Evolutionary conservation across 257 asterid species (phyloP), one percentile per base, ranked within the genome.

Genomic region (Forsythia viridissima): DNA sequence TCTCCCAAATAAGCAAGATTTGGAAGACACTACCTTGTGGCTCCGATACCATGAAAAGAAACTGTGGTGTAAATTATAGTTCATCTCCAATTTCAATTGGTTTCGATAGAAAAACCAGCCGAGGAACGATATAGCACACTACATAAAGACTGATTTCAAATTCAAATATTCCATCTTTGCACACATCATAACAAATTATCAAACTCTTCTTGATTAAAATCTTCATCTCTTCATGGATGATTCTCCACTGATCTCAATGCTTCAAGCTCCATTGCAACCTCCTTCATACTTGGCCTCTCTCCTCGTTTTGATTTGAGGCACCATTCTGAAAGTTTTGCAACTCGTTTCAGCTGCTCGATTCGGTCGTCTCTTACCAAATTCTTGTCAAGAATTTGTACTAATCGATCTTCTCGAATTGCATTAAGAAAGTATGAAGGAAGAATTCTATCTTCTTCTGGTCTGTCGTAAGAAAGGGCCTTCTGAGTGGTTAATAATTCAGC

Each of bases 241-340:
- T 43, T 43, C 48, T 43, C 48, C 48, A 9, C 48, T 40, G 42
- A 40, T 40, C 42, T 40, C 6, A 40, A 40, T 40, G 42, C 42
- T 40, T 4, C 90, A 8, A 85, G 85, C 73, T 85, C 89, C 72
- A 80, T 85, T 2, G 81, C 80, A 34, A 85, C 89, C 46, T 87
- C 91, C 41, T 81, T 85, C 91, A 85, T 87, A 0, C 72, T 83
- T 3, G 89, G 91, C 18, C 89, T 77, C 16, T 87, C 81, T 12
- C 34, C 84, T 1, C 88, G 76, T 0, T 57, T 42, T 16, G 74
- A 55, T 0, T 41, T 2, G 21, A 87, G 79, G 16, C 91, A 85
- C 72, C 82, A 75, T 68, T 59, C 80, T 30, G 80, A 86, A 2
- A 87, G 78, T 48, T 74, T 84, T 4, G 84, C 91, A 51, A 74